These are phyloP conservation scores for Phaseolus lunatus DNA, from an alignment of 306 rosid genomes.

Conservation along the genomic window DNA sequence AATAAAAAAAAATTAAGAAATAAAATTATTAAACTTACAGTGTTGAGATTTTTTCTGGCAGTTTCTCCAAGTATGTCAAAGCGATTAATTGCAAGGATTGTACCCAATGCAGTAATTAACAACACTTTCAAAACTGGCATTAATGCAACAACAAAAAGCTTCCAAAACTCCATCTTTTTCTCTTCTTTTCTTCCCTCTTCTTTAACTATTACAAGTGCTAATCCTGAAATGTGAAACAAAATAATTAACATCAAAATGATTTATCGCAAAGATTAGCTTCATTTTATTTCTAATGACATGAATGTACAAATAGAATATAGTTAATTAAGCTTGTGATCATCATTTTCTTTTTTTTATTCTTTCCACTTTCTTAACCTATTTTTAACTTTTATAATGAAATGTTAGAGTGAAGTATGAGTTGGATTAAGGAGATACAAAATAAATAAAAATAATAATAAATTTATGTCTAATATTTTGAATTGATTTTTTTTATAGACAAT, in stretches of 20 bases:
- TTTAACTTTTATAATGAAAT: too few species aligned
- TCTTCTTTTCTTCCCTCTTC: slow-evolving; percentile 5
- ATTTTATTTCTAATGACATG: too few species aligned
- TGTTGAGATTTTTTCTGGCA: slow-evolving; percentile 48
- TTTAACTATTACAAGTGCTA: background rate
- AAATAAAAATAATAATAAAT: too few species aligned
- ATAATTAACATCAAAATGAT: background rate
- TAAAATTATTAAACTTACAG: slow-evolving; percentile 35
- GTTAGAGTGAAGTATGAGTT: too few species aligned
- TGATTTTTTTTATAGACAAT: too few species aligned
- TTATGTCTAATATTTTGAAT: too few species aligned
- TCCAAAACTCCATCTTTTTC: slow-evolving; percentile 46
- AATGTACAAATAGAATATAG: background rate
- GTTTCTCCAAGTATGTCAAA: slow-evolving; percentile 43
- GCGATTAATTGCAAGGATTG: slow-evolving; percentile 48
- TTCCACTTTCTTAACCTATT: too few species aligned
- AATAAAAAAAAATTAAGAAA: background rate
- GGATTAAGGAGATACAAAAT: too few species aligned
- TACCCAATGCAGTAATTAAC: slow-evolving; percentile 49
- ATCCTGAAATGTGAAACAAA: slow-evolving; percentile 14
- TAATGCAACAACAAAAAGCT: slow-evolving; percentile 53
- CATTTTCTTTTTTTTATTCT: too few species aligned
- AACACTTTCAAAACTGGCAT: slow-evolving; percentile 54
- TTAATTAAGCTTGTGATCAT: background rate
- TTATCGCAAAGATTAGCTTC: background rate